phyloP scores from a whole-genome alignment of 2,329 filamentous ascomycete species.

The Ceratocystis huliohia region DNA sequence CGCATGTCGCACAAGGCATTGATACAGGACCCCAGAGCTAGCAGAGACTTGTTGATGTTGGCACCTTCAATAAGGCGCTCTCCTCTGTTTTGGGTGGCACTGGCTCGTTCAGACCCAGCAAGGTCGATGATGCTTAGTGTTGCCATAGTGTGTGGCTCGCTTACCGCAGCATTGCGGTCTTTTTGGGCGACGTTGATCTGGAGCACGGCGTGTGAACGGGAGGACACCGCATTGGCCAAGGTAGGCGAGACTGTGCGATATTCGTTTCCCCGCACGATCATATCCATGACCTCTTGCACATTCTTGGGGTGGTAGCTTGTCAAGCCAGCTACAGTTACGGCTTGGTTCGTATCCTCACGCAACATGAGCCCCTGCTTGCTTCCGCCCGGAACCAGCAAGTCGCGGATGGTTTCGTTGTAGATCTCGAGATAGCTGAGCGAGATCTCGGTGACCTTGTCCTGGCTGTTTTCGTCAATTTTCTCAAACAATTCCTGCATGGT shows the following conservation, averaged over 20 bases:
- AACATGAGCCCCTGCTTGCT: conserved; percentile 79
- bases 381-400: conserved; percentile 74
- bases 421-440: conserved; percentile 94
- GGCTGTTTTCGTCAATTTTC: conserved; percentile 73
- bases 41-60: conserved; percentile 97
- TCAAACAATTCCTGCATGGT: conserved; percentile 99
- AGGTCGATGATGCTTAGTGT: conserved; percentile 97
- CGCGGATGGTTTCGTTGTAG: conserved; percentile 97
- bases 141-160: conserved; percentile 94
- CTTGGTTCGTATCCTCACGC: conserved; percentile 85
- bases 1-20: conserved; percentile 91
- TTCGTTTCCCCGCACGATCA: conserved; percentile 91
- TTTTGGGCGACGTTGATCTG: conserved; percentile 95
- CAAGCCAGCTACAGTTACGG: conserved; percentile 79
- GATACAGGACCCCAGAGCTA: conserved; percentile 92
- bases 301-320: conserved; percentile 84
- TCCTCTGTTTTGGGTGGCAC: conserved; percentile 90
- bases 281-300: conserved; percentile 97
- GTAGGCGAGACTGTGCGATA: conserved; percentile 93
- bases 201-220: conserved; percentile 88
- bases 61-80: conserved; percentile 85
- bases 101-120: conserved; percentile 88
- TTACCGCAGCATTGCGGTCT: conserved; percentile 80
- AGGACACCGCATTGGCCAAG: conserved; percentile 93
- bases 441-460: conserved; percentile 80